Evolutionary conservation across 2,329 filamentous ascomycete species (phyloP).

Genomic region (Nigrospora sphaerica): DNA sequence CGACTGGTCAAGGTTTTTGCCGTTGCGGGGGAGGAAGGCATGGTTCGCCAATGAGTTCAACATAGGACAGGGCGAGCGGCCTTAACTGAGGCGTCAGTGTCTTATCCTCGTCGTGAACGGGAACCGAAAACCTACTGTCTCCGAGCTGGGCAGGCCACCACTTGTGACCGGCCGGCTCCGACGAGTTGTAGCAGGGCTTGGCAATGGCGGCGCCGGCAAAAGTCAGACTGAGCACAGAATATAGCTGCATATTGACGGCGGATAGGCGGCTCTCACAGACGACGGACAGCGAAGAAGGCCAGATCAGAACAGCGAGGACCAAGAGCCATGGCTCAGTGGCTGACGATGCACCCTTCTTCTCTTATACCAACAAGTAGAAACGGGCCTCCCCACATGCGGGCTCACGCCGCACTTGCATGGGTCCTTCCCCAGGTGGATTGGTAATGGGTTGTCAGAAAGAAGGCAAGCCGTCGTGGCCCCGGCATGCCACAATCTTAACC

Average conservation of each 20-base stretch:
- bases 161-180: not conserved
- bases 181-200: not conserved
- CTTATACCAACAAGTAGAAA: too few species aligned
- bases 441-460: too few species aligned
- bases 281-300: too few species aligned
- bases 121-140: not conserved
- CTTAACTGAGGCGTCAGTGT: not conserved
- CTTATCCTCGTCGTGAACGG: not conserved
- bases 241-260: not conserved
- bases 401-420: too few species aligned
- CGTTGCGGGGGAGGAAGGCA: slow-evolving; percentile 2
- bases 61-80: slow-evolving; percentile 5
- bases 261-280: too few species aligned
- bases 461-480: too few species aligned
- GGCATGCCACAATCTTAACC: too few species aligned
- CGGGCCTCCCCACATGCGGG: too few species aligned
- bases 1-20: not conserved
- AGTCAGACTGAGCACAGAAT: not conserved
- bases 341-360: too few species aligned
- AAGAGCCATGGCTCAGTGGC: too few species aligned
- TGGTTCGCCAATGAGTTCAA: slow-evolving; percentile 6
- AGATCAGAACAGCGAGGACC: too few species aligned
- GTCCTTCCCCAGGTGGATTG: too few species aligned
- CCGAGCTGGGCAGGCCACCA: not conserved
- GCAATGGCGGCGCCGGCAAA: not conserved